A percentile compares a stretch with the other conserved stretches of the same genome.
Conservation (phyloP, 2,329 filamentous ascomycete genomes). For the Xylariales sp. region DNA sequence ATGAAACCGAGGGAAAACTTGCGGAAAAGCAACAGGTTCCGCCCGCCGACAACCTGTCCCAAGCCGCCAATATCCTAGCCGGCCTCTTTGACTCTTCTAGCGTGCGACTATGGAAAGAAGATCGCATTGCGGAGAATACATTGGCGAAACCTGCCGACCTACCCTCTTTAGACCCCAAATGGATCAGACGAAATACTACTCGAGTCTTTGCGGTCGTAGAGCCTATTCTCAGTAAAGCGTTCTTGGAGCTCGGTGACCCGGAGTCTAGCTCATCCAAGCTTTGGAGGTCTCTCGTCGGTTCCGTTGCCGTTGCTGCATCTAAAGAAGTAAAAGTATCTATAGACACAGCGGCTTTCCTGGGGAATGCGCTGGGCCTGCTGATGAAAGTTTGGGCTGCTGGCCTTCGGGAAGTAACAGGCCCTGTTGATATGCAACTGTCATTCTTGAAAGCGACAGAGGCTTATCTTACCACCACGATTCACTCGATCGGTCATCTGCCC, state of each 20-base stretch:
- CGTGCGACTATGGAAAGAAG: conserved; percentile 76
- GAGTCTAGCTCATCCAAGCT: conserved; percentile 65
- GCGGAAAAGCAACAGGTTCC: conserved; percentile 52
- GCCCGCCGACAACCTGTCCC: conserved; percentile 61
- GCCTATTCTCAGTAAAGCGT: conserved; percentile 70
- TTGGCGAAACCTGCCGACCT: conserved; percentile 77
- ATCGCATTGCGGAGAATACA: conserved; percentile 72
- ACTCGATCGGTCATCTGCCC: conserved; percentile 66
- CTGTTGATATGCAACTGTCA: conserved; percentile 60
- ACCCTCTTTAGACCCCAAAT: conserved; percentile 85
- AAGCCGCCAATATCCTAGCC: conserved; percentile 77
- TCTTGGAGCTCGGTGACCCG: conserved; percentile 70
- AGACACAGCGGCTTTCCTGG: conserved; percentile 84
- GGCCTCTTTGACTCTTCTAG: conserved; percentile 73
- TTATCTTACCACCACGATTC: conserved; percentile 61
- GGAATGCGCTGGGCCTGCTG: conserved; percentile 75
- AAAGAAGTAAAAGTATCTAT: conserved; percentile 92
- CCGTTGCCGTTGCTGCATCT: conserved; percentile 73
- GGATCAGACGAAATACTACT: conserved; percentile 79
- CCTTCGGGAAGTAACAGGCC: conserved; percentile 64
- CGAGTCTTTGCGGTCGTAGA: conserved; percentile 72
- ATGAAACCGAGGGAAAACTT: conserved; percentile 44
- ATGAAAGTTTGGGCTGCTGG: conserved; percentile 74
- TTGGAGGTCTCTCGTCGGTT: conserved; percentile 71
- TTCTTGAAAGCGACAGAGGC: conserved; percentile 67